Base-by-base conservation (phyloP, 2,329 filamentous ascomycete species). In the Ophiostoma quercus region DNA sequence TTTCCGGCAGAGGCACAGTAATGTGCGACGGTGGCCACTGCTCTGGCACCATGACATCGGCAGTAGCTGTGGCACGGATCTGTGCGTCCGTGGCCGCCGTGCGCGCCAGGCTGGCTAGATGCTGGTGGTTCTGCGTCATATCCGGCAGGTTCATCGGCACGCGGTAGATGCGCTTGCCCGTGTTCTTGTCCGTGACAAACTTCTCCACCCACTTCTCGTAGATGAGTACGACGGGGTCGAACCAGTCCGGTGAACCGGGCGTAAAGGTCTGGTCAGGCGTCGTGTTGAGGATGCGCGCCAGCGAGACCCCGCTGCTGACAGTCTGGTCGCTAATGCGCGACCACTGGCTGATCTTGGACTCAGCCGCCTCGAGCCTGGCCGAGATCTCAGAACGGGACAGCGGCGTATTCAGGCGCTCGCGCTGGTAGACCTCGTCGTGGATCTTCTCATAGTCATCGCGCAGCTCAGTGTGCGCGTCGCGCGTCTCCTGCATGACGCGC, bases 151-250 rank as follows among this genome's bases (percentile, higher is more conserved):
- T 74, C 72, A 74, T 68, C 25, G 72, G 71, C 70, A 68, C 25
- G 51, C 68, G 69, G 68, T 51, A 73, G 0, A 72, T 29, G 29
- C 71, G 72, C 7, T 62, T 19, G n/a, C 68, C 39, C 12, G 69
- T 16, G 16, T 25, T 7, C 12, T 3, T 7, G 34, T 72, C 70
- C 7, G 12, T 6, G 25, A 66, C 54, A 60, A n/a, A 69, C 68
- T 68, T 67, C 39, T 72, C 72, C 3, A 71, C 25, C 29, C 57
- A 68, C 63, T 74, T 74, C 37, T 74, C 73, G 67, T 74, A 74
- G 6, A 74, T 16, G 14, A 74, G 39, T 54, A 73, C 29, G 3
- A 70, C 62, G 2, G 71, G 69, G 32, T 72, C 70, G 34, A 67
- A 74, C 68, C 68, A 68, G 39, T 67, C 68, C 3, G 6, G 7